These are phyloP conservation scores for Pleurotus sapidus DNA, from an alignment of 768 basidiomycete species.

Conservation along the genomic window DNA sequence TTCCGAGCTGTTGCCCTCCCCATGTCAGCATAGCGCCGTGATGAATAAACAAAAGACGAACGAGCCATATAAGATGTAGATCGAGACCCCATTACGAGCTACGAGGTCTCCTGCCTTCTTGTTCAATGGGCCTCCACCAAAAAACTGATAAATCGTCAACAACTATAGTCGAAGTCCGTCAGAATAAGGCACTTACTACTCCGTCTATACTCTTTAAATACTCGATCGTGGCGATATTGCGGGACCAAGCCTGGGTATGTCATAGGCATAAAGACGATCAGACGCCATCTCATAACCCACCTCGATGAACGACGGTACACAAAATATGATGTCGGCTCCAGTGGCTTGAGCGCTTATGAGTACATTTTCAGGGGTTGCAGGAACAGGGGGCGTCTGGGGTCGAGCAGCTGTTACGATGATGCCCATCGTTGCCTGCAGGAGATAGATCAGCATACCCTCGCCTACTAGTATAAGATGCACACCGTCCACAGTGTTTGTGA, in stretches of 20 bases:
- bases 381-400: conserved; percentile 21
- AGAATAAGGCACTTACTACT: conserved; percentile 16
- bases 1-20: conserved; percentile 9
- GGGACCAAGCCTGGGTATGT: conserved; percentile 13
- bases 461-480: not conserved
- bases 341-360: conserved; percentile 20
- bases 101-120: conserved; percentile 32
- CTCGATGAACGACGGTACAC: conserved; percentile 30
- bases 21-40: no score
- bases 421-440: conserved; percentile 20
- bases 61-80: conserved; percentile 30
- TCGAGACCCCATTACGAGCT: conserved; percentile 26
- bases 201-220: conserved; percentile 30
- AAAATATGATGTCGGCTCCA: conserved; percentile 17
- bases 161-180: not conserved
- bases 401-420: conserved; percentile 23
- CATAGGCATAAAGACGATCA: not conserved
- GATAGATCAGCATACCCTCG: not conserved
- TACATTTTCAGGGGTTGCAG: conserved; percentile 26
- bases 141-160: conserved; percentile 19
- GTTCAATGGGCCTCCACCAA: conserved; percentile 36
- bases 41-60: conserved; percentile 15
- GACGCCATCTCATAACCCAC: conserved; percentile 11
- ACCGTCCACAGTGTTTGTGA: conserved; percentile 13
- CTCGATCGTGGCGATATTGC: conserved; percentile 3